Evolutionary conservation across 2,329 filamentous ascomycete genomes (phyloP).

Genomic region (Phialophora verrucosa): DNA sequence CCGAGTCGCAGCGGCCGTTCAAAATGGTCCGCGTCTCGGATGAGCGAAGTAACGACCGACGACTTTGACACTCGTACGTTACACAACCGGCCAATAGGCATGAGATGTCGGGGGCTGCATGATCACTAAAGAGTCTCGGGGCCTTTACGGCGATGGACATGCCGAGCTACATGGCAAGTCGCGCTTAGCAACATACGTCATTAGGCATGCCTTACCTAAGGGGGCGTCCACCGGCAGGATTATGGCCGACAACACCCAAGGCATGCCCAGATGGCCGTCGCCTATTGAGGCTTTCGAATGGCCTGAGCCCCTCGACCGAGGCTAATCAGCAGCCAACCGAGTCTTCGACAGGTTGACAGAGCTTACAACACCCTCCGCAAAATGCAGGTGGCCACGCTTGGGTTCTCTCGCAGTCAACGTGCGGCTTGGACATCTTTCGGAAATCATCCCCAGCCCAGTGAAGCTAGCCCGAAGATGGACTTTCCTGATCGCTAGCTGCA

Average conservation of each 20-base stretch:
- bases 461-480: background rate
- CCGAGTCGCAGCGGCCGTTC: background rate
- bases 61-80: background rate
- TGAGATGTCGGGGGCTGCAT: background rate
- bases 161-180: conserved; percentile 1
- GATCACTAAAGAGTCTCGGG: conserved; percentile 2
- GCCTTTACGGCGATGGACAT: background rate
- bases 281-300: background rate
- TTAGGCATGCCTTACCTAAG: conserved; percentile 6
- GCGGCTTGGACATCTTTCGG: background rate
- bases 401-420: background rate
- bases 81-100: background rate
- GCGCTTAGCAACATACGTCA: background rate
- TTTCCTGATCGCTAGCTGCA: background rate
- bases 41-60: background rate
- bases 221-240: background rate
- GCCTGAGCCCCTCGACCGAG: background rate
- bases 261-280: background rate
- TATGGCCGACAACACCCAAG: background rate
- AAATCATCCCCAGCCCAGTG: background rate
- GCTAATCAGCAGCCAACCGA: background rate
- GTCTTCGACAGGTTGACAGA: background rate
- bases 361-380: background rate
- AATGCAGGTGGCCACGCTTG: background rate
- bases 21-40: background rate